These are phyloP conservation scores for Letharia columbiana DNA, from an alignment of 495 filamentous ascomycete species.

Conservation along the genomic window DNA sequence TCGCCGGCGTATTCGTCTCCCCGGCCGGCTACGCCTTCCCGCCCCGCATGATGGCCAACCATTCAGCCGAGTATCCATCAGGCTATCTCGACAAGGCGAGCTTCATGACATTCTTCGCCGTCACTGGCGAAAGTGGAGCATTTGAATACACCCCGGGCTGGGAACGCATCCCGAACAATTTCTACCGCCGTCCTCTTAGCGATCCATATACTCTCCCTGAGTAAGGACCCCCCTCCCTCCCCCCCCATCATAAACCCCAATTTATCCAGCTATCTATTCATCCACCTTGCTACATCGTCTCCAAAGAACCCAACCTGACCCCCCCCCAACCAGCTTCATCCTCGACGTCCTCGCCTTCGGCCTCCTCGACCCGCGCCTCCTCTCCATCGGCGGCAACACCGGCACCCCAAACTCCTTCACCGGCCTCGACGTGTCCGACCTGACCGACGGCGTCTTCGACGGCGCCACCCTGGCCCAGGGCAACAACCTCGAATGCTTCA, in stretches of 20 bases:
- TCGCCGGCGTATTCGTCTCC: constrained; percentile 39
- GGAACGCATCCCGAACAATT: constrained; percentile 52
- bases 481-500: constrained; percentile 43
- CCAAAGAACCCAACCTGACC: constrained; percentile 33
- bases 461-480: constrained; percentile 34
- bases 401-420: constrained; percentile 48
- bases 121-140: constrained; percentile 35
- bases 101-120: constrained; percentile 41
- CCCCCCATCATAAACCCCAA: background rate
- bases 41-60: constrained; percentile 39
- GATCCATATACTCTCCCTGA: constrained; percentile 27
- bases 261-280: background rate
- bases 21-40: constrained; percentile 42
- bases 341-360: constrained; percentile 34
- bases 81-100: constrained; percentile 36
- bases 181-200: constrained; percentile 45
- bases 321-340: constrained; percentile 27
- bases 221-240: constrained; percentile 4
- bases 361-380: constrained; percentile 23
- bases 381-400: constrained; percentile 48
- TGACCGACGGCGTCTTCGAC: constrained; percentile 46
- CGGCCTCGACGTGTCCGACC: constrained; percentile 38
- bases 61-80: constrained; percentile 38
- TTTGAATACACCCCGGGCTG: constrained; percentile 39
- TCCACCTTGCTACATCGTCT: constrained; percentile 12